Evolutionary conservation across 1,284 basidiomycete genomes (phyloP).

Genomic region (Chondrostereum purpureum): DNA sequence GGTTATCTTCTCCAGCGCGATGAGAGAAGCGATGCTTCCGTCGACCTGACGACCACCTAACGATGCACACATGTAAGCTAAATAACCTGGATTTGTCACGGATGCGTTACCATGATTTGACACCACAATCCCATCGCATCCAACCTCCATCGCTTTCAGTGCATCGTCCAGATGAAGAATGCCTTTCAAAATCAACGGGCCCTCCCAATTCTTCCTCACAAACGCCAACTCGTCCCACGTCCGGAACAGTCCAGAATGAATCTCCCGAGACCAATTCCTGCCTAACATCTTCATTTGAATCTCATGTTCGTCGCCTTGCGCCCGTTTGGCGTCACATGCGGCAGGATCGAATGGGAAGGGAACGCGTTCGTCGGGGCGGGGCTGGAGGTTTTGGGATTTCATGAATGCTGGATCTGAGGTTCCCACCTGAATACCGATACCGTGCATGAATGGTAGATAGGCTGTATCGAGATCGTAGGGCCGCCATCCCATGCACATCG

Average conservation of each 20-base stretch:
- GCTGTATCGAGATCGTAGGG: slow-evolving; percentile 49
- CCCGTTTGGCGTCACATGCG: not conserved
- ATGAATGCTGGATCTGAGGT: slow-evolving; percentile 49
- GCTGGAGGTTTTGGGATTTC: slow-evolving; percentile 39
- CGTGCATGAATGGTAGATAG: slow-evolving; percentile 41
- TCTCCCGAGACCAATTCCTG: too few species aligned
- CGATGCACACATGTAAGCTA: too few species aligned
- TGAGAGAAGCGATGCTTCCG: slow-evolving; percentile 48
- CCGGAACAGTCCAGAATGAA: slow-evolving; percentile 50
- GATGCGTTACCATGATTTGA: slow-evolving; percentile 62
- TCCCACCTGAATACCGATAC: slow-evolving; percentile 41
- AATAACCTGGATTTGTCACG: too few species aligned
- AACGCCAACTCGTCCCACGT: slow-evolving; percentile 50
- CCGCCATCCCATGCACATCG: slow-evolving; percentile 55
- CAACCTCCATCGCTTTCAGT: slow-evolving; percentile 39
- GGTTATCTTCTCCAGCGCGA: slow-evolving; percentile 46
- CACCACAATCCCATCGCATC: slow-evolving; percentile 54
- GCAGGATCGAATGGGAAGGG: not conserved
- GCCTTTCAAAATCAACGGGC: slow-evolving; percentile 54
- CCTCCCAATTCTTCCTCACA: slow-evolving; percentile 47
- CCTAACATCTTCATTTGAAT: slow-evolving; percentile 56
- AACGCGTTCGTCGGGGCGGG: slow-evolving; percentile 38
- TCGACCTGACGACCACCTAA: slow-evolving; percentile 57
- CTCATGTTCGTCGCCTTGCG: slow-evolving; percentile 16
- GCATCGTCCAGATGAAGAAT: slow-evolving; percentile 48